Conservation (phyloP, 768 basidiomycete genomes). For the Grammothele lineata region DNA sequence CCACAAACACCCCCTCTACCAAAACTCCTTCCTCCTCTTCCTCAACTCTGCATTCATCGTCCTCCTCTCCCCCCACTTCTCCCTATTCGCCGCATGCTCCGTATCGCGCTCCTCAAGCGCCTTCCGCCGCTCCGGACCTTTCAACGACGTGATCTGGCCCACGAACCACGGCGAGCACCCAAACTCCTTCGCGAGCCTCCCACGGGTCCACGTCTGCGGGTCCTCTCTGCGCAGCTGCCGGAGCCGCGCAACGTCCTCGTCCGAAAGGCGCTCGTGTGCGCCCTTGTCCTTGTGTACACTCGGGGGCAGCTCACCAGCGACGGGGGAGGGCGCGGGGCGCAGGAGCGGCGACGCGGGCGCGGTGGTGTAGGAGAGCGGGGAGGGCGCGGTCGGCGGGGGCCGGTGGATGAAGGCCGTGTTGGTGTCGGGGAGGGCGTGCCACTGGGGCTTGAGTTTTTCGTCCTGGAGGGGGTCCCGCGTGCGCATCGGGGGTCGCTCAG, state of each 20-base stretch:
- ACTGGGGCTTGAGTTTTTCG: conserved; percentile 18
- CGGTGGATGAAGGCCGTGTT: conserved; percentile 78
- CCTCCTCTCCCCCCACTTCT: conserved; percentile 71
- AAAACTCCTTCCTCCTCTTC: conserved; percentile 60
- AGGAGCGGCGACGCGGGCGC: conserved; percentile 72
- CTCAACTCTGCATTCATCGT: conserved; percentile 56
- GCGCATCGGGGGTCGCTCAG: conserved; percentile 24
- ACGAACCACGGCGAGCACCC: conserved; percentile 68
- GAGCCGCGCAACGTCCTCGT: conserved; percentile 52
- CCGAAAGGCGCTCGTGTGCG: conserved; percentile 39
- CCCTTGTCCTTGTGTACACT: conserved; percentile 10
- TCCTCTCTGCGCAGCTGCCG: conserved; percentile 52
- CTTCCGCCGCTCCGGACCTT: conserved; percentile 42
- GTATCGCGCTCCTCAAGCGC: conserved; percentile 41
- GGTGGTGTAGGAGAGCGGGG: conserved; percentile 67
- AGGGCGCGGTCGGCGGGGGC: conserved; percentile 73
- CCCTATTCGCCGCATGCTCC: conserved; percentile 43
- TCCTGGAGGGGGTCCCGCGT: conserved; percentile 28
- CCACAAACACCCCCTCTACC: no score
- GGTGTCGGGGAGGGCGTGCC: conserved; percentile 27
- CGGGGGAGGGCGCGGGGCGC: conserved; percentile 28
- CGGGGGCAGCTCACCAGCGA: conserved; percentile 23
- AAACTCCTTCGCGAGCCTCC: conserved; percentile 72
- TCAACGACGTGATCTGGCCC: conserved; percentile 57
- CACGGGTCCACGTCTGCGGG: conserved; percentile 56